Percentiles rank a stretch among this genome's conserved stretches.
phyloP scores from a whole-genome alignment of 495 filamentous ascomycete species.

The Penicillium argentinense region DNA sequence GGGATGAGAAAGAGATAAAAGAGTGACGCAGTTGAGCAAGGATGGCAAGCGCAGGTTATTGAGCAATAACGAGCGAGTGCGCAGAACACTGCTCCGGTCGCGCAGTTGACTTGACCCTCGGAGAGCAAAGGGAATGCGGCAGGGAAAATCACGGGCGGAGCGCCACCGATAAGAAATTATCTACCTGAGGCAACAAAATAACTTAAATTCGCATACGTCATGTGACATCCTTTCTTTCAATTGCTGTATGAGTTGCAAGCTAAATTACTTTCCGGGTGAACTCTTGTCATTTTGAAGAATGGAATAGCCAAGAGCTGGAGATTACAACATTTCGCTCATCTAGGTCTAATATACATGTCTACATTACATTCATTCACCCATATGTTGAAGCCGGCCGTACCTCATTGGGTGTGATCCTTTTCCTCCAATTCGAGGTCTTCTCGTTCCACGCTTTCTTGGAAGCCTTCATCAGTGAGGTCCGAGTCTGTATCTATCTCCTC shows the following conservation, averaged over 20 bases:
- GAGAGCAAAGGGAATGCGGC: conserved; percentile 30
- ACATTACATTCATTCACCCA: too few species aligned
- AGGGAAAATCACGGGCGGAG: conserved; percentile 40
- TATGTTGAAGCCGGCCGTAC: too few species aligned
- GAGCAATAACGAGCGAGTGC: conserved; percentile 14
- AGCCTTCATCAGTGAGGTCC: background rate
- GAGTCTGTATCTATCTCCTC: background rate
- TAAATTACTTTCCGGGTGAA: too few species aligned
- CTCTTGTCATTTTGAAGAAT: background rate
- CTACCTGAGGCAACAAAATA: conserved; percentile 6
- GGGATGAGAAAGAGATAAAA: conserved; percentile 5
- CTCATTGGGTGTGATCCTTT: conserved; percentile 1
- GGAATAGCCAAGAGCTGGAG: too few species aligned
- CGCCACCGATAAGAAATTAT: conserved; percentile 50
- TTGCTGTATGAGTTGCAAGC: too few species aligned
- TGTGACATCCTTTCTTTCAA: too few species aligned
- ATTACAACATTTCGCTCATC: too few species aligned
- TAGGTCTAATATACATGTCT: conserved; percentile 25
- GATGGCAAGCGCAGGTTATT: background rate
- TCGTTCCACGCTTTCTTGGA: background rate
- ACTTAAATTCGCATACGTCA: too few species aligned
- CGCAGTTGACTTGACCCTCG: conserved; percentile 1
- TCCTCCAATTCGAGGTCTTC: background rate
- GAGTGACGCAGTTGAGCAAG: background rate
- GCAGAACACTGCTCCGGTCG: conserved; percentile 15